phyloP scores from a whole-genome alignment of 1,139 yeast genomes.

The Pichia sorboxylosa region DNA sequence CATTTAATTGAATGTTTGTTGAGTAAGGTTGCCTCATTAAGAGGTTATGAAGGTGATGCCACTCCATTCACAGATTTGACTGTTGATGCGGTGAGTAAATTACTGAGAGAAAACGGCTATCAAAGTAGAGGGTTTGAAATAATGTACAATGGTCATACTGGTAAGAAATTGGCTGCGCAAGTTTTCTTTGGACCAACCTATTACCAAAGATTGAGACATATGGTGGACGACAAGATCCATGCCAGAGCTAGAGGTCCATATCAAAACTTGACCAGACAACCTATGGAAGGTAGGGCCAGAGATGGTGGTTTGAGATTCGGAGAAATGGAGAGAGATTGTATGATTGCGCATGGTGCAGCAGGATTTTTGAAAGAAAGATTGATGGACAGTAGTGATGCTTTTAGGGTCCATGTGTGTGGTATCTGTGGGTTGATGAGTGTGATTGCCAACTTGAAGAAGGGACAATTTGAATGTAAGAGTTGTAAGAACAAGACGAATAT shows the following conservation, averaged over 20 bases:
- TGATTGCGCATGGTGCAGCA: constrained; percentile 99
- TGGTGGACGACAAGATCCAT: constrained; percentile 98
- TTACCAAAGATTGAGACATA: constrained; percentile 95
- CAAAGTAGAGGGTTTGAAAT: constrained; percentile 98
- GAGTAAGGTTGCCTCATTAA: constrained; percentile 86
- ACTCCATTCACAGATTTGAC: constrained; percentile 97
- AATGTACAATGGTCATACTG: constrained; percentile 98
- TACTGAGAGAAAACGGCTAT: constrained; percentile 89
- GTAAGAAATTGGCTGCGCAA: constrained; percentile 94
- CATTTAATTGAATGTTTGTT: constrained; percentile 96
- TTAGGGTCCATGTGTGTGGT: constrained; percentile 96
- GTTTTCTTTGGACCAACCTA: constrained; percentile 98
- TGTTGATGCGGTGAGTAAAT: constrained; percentile 87
- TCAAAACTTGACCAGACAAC: constrained; percentile 95
- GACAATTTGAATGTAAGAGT: constrained; percentile 95
- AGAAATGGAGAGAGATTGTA: constrained; percentile 99
- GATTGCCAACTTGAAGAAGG: constrained; percentile 91
- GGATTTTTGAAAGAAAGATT: constrained; percentile 93
- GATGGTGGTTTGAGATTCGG: constrained; percentile 99
- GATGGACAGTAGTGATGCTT: constrained; percentile 98
- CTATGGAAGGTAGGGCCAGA: constrained; percentile 98
- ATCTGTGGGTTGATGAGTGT: constrained; percentile 96
- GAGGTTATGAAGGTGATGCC: constrained; percentile 98
- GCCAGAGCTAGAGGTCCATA: constrained; percentile 99
- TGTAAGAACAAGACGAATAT: constrained; percentile 97